These are phyloP conservation scores for Boletus reticulatus DNA, from an alignment of 768 basidiomycete genomes.

Conservation along the genomic window DNA sequence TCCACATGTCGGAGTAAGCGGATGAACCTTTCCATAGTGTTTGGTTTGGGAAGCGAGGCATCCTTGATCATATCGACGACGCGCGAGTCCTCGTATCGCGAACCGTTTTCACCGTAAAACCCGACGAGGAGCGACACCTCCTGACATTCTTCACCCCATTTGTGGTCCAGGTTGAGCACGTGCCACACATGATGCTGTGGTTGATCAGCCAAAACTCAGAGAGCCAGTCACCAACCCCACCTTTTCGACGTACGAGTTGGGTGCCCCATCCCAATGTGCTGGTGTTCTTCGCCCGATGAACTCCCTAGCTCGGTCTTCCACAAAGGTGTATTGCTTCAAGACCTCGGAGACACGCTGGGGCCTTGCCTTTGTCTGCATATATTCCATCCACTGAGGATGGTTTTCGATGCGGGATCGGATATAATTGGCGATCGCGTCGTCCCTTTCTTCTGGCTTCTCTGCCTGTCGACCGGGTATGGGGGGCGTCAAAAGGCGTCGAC, in stretches of 20 bases:
- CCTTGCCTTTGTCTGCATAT: slow-evolving; percentile 42
- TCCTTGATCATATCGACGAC: slow-evolving; percentile 54
- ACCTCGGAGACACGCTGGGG: slow-evolving; percentile 42
- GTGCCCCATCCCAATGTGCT: slow-evolving; percentile 37
- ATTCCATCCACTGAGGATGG: slow-evolving; percentile 44
- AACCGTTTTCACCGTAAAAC: slow-evolving; percentile 57
- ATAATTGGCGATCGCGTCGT: slow-evolving; percentile 42
- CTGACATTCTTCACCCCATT: slow-evolving; percentile 46
- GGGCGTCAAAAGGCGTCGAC: slow-evolving; percentile 17
- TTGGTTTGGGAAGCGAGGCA: slow-evolving; percentile 39
- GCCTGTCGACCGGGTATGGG: slow-evolving; percentile 26
- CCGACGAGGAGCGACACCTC: slow-evolving; percentile 50
- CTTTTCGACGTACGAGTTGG: slow-evolving; percentile 40
- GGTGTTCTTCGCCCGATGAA: slow-evolving; percentile 45
- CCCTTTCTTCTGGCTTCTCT: slow-evolving; percentile 38
- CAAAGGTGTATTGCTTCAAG: slow-evolving; percentile 49
- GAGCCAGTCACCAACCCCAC: slow-evolving; percentile 27
- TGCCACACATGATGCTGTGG: slow-evolving; percentile 47
- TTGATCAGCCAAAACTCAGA: background rate
- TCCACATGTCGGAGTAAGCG: slow-evolving; percentile 50
- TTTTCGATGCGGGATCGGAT: slow-evolving; percentile 44
- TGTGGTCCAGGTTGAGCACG: slow-evolving; percentile 43
- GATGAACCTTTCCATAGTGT: slow-evolving; percentile 48
- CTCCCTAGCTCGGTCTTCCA: slow-evolving; percentile 48
- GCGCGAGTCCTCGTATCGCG: slow-evolving; percentile 44